These are phyloP conservation scores for Cytospora schulzeri DNA, from an alignment of 2,329 filamentous ascomycete genomes.

Conservation along the genomic window DNA sequence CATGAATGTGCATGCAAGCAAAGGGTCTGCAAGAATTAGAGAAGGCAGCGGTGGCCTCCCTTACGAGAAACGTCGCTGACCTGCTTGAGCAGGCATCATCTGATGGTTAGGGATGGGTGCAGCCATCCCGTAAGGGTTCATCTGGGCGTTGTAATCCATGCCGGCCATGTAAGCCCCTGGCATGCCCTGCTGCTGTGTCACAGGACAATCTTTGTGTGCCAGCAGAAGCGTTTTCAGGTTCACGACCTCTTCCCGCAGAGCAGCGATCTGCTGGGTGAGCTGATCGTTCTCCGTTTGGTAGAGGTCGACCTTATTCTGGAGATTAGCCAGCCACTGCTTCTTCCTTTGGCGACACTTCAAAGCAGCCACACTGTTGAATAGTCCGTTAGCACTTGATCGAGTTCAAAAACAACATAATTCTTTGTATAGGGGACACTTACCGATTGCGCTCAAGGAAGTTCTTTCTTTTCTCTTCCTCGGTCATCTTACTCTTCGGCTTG, in stretches of 20 bases:
- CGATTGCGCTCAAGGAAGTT: constrained; percentile 97
- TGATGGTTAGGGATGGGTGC: constrained; percentile 54
- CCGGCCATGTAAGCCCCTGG: constrained; percentile 55
- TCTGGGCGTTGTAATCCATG: constrained; percentile 57
- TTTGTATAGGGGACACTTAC: constrained; percentile 53
- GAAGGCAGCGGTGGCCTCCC: background rate
- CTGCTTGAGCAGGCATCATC: constrained; percentile 58
- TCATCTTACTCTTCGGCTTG: constrained; percentile 79
- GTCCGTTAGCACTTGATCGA: background rate
- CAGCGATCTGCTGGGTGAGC: constrained; percentile 78
- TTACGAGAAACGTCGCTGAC: constrained; percentile 61
- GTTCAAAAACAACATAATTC: background rate
- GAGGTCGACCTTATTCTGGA: constrained; percentile 92
- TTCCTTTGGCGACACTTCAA: constrained; percentile 97
- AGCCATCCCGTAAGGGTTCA: constrained; percentile 63
- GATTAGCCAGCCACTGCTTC: constrained; percentile 96
- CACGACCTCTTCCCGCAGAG: constrained; percentile 88
- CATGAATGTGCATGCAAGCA: background rate
- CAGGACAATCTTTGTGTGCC: constrained; percentile 94
- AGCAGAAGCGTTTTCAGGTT: constrained; percentile 90
- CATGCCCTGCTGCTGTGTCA: constrained; percentile 83
- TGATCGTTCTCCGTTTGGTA: constrained; percentile 91
- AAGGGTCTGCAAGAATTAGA: background rate
- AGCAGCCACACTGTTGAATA: constrained; percentile 79
- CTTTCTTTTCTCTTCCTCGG: constrained; percentile 96